Evolutionary conservation across 2,329 filamentous ascomycete species (phyloP), one percentile per base, ranked within the genome.

Genomic region (Monilinia aucupariae): DNA sequence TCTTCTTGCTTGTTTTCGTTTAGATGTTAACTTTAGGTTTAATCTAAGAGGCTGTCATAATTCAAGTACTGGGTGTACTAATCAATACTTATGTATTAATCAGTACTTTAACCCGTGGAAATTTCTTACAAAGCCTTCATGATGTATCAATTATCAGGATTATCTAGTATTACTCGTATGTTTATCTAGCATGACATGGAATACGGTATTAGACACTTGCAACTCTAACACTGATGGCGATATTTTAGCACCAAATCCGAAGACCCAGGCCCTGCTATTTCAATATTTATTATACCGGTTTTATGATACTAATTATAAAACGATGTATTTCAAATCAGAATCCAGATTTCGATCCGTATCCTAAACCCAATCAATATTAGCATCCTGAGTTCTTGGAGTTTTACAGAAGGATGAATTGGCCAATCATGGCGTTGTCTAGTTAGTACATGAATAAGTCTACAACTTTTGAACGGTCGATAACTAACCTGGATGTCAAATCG

Each of bases 211-310:
- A 32, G 10, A 32, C 39, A 39, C 25, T 55, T 55, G 39, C 37
- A 32, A n/a, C 13, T 30, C 30, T 22, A 48, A 13, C 10, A 37
- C 48, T 50, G 48, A 25, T 17, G 17, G 43, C n/a, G 32, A 39
- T 27, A 32, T n/a, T 25, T 48, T 48, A 48, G 55, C 43, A 25
- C 22, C 39, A 27, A 3, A 17, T 55, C 10, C 22, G 6, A 45
- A 43, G 48, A 45, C 20, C 25, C 34, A 61, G 17, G 30, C 4
- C 15, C 20, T 61, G 37, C 49, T 61, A 47, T 53, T 53, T 53
- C n/a, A 27, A 45, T 43, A 39, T 48, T 41, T 9, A n/a, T n/a
- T n/a, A n/a, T n/a, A n/a, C n/a, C n/a, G n/a, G n/a, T n/a, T n/a
- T n/a, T n/a, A n/a, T n/a, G n/a, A n/a, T n/a, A n/a, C n/a, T n/a